A percentile compares a stretch with the other conserved stretches of the same genome.
Conservation (phyloP, 2,329 filamentous ascomycete genomes). For the Dichotomopilus funicola region DNA sequence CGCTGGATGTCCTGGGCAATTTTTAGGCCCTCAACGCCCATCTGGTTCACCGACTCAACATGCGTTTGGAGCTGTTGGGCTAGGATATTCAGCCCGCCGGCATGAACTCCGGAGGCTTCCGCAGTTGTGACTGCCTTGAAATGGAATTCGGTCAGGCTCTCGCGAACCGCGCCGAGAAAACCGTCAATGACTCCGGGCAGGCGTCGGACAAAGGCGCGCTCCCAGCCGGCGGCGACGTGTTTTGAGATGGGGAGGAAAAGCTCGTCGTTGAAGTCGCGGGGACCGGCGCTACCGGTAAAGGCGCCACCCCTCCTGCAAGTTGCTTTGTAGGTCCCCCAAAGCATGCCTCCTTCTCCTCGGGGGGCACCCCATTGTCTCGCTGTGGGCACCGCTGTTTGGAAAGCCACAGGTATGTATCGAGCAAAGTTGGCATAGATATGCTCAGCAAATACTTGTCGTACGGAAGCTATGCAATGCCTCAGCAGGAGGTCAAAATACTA, state of each 20-base stretch:
- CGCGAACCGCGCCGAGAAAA: constrained; percentile 7
- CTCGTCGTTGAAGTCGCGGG: constrained; percentile 25
- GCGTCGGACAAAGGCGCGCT: constrained; percentile 24
- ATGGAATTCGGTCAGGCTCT: constrained; percentile 17
- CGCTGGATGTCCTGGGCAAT: constrained; percentile 21
- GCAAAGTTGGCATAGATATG: constrained; percentile 23
- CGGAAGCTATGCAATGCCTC: constrained; percentile 12
- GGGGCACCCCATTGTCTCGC: constrained; percentile 22
- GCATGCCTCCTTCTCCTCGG: constrained; percentile 18
- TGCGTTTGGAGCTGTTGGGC: constrained; percentile 22
- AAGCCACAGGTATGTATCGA: constrained; percentile 17
- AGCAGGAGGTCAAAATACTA: constrained; percentile 19
- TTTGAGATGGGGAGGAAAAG: constrained; percentile 23
- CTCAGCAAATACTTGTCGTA: constrained; percentile 18
- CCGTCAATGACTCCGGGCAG: constrained; percentile 13
- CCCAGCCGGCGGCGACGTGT: constrained; percentile 23
- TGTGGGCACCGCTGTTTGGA: constrained; percentile 15
- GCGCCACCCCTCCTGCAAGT: constrained; percentile 21
- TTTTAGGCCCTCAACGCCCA: constrained; percentile 4
- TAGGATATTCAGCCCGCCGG: constrained; percentile 18
- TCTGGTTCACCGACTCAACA: constrained; percentile 10
- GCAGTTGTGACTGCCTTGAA: constrained; percentile 9
- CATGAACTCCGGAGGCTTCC: constrained; percentile 10
- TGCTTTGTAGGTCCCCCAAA: constrained; percentile 26
- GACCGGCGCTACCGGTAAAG: constrained; percentile 16